These are phyloP conservation scores for Vitis riparia DNA, from an alignment of 164 flowering plant species.

Conservation along the genomic window DNA sequence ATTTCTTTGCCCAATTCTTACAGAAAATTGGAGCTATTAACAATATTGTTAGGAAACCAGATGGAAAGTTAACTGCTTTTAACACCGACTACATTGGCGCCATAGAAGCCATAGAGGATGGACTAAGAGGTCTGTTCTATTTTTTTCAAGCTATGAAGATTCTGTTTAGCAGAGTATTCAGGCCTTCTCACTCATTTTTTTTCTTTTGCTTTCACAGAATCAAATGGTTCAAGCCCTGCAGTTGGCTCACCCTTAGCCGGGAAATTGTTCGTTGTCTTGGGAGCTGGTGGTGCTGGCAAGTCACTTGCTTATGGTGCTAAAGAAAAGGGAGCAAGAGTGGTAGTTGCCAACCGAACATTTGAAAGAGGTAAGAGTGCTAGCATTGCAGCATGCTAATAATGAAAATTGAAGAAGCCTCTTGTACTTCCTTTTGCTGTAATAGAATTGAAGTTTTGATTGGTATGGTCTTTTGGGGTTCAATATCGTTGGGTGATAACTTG, in stretches of 20 bases:
- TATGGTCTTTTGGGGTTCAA: too few species aligned
- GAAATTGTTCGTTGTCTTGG: slow-evolving; percentile 71
- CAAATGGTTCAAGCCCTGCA: slow-evolving; percentile 13
- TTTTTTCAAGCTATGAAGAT: slow-evolving; percentile 1
- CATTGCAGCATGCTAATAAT: slow-evolving; percentile 6
- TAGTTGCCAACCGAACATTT: slow-evolving; percentile 71
- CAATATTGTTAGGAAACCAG: slow-evolving; percentile 55
- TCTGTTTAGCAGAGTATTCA: not conserved
- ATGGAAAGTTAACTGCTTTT: slow-evolving; percentile 69
- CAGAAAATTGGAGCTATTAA: slow-evolving; percentile 84
- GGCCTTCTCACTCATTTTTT: not conserved
- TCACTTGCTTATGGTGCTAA: slow-evolving; percentile 90
- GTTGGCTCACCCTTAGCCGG: slow-evolving; percentile 63
- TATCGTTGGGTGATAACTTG: too few species aligned
- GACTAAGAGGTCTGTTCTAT: slow-evolving; percentile 53
- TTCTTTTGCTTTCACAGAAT: slow-evolving; percentile 28
- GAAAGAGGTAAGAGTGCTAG: slow-evolving; percentile 44
- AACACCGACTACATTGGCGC: slow-evolving; percentile 78
- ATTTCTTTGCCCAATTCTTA: not conserved
- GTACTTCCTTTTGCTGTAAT: too few species aligned
- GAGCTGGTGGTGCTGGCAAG: slow-evolving; percentile 94
- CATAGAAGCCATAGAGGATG: slow-evolving; percentile 74
- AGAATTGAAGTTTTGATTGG: too few species aligned
- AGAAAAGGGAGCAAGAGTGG: slow-evolving; percentile 82
- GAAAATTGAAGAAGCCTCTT: too few species aligned